Evolutionary conservation across 2,329 filamentous ascomycete genomes (phyloP).

Genomic region (Didymella arachidicola): DNA sequence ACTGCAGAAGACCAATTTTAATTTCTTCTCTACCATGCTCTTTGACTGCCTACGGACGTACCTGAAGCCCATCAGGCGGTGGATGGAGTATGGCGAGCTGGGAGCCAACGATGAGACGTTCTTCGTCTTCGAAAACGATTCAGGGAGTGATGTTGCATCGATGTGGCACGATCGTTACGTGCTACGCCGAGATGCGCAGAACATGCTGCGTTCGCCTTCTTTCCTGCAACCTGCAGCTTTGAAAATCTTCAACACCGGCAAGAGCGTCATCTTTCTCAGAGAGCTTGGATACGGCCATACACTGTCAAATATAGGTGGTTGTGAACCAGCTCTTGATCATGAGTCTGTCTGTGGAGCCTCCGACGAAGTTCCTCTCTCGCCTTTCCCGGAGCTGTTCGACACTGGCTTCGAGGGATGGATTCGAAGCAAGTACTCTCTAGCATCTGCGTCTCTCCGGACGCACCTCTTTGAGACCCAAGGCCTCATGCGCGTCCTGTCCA

Average conservation of each 20-base stretch:
- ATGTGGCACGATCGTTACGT: conserved; percentile 81
- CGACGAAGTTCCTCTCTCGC: conserved; percentile 59
- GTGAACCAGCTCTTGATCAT: conserved; percentile 60
- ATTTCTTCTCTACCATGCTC: conserved; percentile 73
- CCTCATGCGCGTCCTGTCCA: conserved; percentile 69
- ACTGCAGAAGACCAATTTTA: conserved; percentile 68
- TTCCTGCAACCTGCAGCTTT: conserved; percentile 75
- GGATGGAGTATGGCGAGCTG: conserved; percentile 84
- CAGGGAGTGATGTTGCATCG: conserved; percentile 66
- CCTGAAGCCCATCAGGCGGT: conserved; percentile 77
- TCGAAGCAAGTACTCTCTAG: conserved; percentile 73
- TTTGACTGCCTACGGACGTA: conserved; percentile 85
- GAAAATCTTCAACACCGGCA: conserved; percentile 86
- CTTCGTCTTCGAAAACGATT: conserved; percentile 71
- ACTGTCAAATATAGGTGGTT: conserved; percentile 13
- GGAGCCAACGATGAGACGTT: conserved; percentile 72
- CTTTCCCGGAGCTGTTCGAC: conserved; percentile 79
- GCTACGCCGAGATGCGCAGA: conserved; percentile 67
- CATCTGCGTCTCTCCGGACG: conserved; percentile 70
- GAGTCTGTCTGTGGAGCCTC: conserved; percentile 61
- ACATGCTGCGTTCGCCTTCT: conserved; percentile 71
- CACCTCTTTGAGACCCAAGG: conserved; percentile 74
- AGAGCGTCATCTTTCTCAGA: conserved; percentile 85
- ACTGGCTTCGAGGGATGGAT: conserved; percentile 79
- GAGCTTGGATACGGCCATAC: conserved; percentile 66